Percentiles rank a stretch among this genome's conserved stretches.
These are phyloP conservation scores for Gossypium mustelinum DNA, from an alignment of 345 rosid genomes.

Conservation along the genomic window DNA sequence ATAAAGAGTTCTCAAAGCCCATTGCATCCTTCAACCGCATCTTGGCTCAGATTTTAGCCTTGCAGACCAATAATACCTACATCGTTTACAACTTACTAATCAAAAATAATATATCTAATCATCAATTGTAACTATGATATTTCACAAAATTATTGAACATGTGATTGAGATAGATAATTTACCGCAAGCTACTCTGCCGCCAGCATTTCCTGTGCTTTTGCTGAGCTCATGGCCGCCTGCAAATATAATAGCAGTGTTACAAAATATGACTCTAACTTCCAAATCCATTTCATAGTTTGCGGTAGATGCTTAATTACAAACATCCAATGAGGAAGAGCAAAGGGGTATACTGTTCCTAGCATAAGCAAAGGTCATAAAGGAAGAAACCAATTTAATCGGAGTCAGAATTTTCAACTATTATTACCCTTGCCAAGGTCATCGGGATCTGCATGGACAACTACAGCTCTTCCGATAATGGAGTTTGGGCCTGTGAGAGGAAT, in stretches of 20 bases:
- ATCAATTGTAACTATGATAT: not conserved
- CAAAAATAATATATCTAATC: not conserved
- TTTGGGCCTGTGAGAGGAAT: constrained; percentile 79
- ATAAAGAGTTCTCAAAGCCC: not conserved
- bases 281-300: not conserved
- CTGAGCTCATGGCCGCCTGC: constrained; percentile 95
- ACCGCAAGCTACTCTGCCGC: constrained; percentile 90
- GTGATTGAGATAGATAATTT: constrained; percentile 18
- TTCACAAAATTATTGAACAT: not conserved
- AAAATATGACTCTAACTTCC: not conserved
- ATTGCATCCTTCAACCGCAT: not conserved
- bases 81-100: not conserved
- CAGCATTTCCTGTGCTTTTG: constrained; percentile 86
- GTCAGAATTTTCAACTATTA: constrained; percentile 22
- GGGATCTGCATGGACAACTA: constrained; percentile 88
- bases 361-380: not conserved
- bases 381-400: not conserved
- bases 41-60: constrained; percentile 24
- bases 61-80: constrained; percentile 62
- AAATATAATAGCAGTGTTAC: constrained; percentile 14
- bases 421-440: constrained; percentile 98
- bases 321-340: not conserved
- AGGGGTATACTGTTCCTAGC: not conserved
- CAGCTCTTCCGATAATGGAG: constrained; percentile 87
- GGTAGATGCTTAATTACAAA: not conserved